phyloP scores from a whole-genome alignment of 768 basidiomycete species.

The Kwoniella dendrophila region DNA sequence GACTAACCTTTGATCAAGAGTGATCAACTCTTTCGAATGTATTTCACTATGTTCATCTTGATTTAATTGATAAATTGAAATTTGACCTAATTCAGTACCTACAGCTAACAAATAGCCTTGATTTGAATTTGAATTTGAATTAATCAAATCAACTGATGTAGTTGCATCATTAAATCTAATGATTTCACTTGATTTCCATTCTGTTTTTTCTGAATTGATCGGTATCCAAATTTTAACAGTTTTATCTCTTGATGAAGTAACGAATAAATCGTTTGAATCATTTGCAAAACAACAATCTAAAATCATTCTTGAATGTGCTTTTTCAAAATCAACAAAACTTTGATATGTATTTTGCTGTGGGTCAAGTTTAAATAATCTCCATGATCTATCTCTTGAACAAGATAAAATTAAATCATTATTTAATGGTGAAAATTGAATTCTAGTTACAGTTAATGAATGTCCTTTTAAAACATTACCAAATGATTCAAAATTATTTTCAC shows the following conservation, averaged over 20 bases:
- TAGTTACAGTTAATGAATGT: constrained; percentile 85
- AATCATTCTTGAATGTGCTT: constrained; percentile 87
- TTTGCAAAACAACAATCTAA: constrained; percentile 91
- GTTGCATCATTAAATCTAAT: constrained; percentile 75
- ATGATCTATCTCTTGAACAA: constrained; percentile 88
- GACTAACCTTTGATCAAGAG: constrained; percentile 45
- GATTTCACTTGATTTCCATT: constrained; percentile 66
- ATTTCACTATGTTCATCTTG: constrained; percentile 49
- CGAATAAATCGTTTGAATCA: constrained; percentile 65
- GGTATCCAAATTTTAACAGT: constrained; percentile 84
- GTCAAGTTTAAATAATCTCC: constrained; percentile 72
- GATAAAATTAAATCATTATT: constrained; percentile 77
- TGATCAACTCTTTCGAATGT: constrained; percentile 59
- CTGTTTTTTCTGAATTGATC: constrained; percentile 46
- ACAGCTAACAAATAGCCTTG: constrained; percentile 72
- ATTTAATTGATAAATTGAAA: constrained; percentile 65
- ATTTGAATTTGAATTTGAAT: constrained; percentile 59
- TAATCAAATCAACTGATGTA: constrained; percentile 74
- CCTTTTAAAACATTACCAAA: constrained; percentile 76
- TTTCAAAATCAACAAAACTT: constrained; percentile 67
- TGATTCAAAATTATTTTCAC: constrained; percentile 69
- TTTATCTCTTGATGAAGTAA: constrained; percentile 93
- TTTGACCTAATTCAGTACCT: constrained; percentile 79
- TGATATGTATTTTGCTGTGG: constrained; percentile 61
- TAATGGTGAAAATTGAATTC: constrained; percentile 84